Evolutionary conservation across 2,329 filamentous ascomycete genomes (phyloP), one percentile per base, ranked within the genome.

Genomic region (Aureobasidium musti): DNA sequence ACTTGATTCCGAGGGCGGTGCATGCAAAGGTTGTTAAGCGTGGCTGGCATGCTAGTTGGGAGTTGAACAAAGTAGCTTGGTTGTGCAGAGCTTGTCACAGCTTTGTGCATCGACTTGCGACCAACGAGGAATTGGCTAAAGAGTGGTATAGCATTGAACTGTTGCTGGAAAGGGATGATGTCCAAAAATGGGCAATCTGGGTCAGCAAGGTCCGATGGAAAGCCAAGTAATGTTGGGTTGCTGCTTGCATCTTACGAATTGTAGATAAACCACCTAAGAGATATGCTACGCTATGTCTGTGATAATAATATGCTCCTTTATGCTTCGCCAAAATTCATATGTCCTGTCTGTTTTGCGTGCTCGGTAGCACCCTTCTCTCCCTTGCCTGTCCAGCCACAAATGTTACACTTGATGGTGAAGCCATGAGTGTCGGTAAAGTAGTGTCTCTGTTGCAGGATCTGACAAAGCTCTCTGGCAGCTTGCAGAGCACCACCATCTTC

Each of bases 401-500:
- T 80, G 70, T 92, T 91, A 76, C 94, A 98, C 73, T 83, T 87
- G 67, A 97, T 85, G 43, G 86, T 82, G 74, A 97, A 92, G 0
- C 88, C 88, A 26, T 90, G 86, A 0, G 92, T 96, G 75, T 97
- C 92, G 0, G 93, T 97, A 73, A 87, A 97, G 75, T 98, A 98
- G 75, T 96, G 87, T 67, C 84, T 87, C 63, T 86, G 83, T 70
- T 88, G 84, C 45, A 98, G 81, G 68, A 89, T 75, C 47, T 73
- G 77, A 68, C 81, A 83, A n/a, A 84, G 74, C 68, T 82, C 75
- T 53, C 76, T 72, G 0, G 93, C 88, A 67, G 84, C 88, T 19
- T 84, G 80, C 37, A 88, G 70, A 2, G 87, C 80, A 6, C 83
- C 77, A 5, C 83, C 79, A 69, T 88, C 85, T 63, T 73, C 73